Base-by-base conservation (phyloP, 345 rosid genomes). In the Lenwebbia sp. region DNA sequence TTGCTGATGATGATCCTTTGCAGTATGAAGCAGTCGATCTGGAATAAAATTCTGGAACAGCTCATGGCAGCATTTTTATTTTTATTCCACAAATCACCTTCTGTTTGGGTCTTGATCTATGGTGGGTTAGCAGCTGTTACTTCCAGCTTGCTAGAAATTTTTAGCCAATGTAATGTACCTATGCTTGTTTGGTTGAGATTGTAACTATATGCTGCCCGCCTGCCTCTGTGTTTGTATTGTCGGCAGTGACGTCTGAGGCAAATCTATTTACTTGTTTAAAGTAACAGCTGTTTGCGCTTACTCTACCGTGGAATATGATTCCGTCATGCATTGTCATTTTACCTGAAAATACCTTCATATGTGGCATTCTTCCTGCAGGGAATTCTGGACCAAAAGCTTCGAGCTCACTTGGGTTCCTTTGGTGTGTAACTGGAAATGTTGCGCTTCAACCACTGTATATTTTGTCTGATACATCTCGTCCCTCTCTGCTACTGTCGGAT, bases 171-270 rank as follows among this genome's bases (percentile, higher is more conserved):
- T 60, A 30, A 30, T 65, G 33, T 60, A 1, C 10, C 30, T 17
- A 60, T 28, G 74, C 74, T 60, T 60, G 33, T 60, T 7, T 28
- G 40, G 40, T 60, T 28, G 74, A 60, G 74, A 28, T 1, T 1
- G 40, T 60, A 60, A 60, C 1, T 21, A 60, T 1, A 28, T 60
- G 40, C 15, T 14, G 2, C 2, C 1, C 14, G 1, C 11, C 74
- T 60, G 1, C 11, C 74, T 60, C 2, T 28, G 2, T 4, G 2
- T 28, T 28, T 60, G 74, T 37, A 28, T 60, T 15, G 10, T 15
- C 41, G 3, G 1, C 33, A 0, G 10, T 60, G 10, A 28, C 1
- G 10, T 6, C 10, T 28, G 2, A 5, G 74, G 8, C 0, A 13
- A 60, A 60, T 28, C 74, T 60, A 13, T 30, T 60, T 2, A 1